phyloP scores from a whole-genome alignment of 2,329 filamentous ascomycete species.

The Hansfordia pulvinata region DNA sequence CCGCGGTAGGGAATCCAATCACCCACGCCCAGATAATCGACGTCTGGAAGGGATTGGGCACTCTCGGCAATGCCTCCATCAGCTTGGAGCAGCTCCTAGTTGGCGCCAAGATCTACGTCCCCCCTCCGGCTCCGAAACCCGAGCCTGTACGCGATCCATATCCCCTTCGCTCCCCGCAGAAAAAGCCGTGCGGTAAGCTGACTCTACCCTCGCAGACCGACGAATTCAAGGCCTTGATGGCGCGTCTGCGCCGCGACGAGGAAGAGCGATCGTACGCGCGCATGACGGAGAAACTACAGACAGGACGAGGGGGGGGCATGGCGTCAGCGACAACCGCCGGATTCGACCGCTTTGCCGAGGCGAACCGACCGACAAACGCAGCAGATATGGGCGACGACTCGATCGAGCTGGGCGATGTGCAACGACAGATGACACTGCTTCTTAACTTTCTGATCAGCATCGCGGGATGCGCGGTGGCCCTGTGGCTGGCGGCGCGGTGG shows the following conservation, averaged over 20 bases:
- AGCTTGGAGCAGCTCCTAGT: constrained; percentile 58
- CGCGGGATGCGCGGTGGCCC: constrained; percentile 59
- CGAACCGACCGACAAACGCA: constrained; percentile 30
- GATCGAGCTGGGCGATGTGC: constrained; percentile 56
- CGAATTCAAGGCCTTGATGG: constrained; percentile 83
- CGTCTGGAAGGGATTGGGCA: constrained; percentile 40
- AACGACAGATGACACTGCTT: constrained; percentile 72
- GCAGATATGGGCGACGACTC: constrained; percentile 44
- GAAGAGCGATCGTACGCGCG: constrained; percentile 72
- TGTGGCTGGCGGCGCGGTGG: constrained; percentile 67
- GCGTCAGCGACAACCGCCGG: no score
- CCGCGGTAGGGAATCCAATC: constrained; percentile 51
- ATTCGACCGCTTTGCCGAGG: constrained; percentile 46
- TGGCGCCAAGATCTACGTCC: constrained; percentile 58
- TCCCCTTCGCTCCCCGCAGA: background rate
- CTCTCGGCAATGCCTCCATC: constrained; percentile 16
- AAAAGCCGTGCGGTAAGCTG: constrained; percentile 3
- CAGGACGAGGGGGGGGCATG: constrained; percentile 32
- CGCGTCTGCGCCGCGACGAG: constrained; percentile 66
- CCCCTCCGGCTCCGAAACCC: constrained; percentile 69
- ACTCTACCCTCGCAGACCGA: constrained; percentile 38
- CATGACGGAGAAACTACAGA: constrained; percentile 50
- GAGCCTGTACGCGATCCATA: constrained; percentile 47
- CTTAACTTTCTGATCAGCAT: constrained; percentile 85
- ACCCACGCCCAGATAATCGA: constrained; percentile 56